Base-by-base conservation (phyloP, 2,329 filamentous ascomycete genomes). In the Myriosclerotinia duriaeana region DNA sequence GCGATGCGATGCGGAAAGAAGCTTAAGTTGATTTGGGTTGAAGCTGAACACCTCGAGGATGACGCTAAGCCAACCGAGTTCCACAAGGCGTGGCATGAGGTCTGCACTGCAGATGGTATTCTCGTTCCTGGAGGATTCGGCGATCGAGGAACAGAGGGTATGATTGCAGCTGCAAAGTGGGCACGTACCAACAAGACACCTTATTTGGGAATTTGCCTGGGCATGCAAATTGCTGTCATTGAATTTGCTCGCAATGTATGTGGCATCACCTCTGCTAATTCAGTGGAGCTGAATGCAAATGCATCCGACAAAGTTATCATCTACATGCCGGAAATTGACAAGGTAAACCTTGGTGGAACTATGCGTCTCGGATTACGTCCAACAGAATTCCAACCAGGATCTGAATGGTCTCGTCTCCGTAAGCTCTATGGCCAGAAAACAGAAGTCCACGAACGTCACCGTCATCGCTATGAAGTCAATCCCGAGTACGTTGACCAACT, bases 391-490 rank as follows among this genome's bases (percentile, higher is more conserved):
- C 90, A 95, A 77, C 53, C 66, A 2, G 66, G 67, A 12, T 66
- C 61, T 5, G 68, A 69, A 74, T 95, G 90, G 91, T 91, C 87
- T 66, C 88, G 88, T 71, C 84, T 96, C 36, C 88, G 92, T 20
- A 84, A 85, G 9, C 80, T 96, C 12, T 96, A 96, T 77, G 89
- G 88, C 4, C 78, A 80, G 2, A 80, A 79, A 1, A 77, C 81
- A 0, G 78, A 79, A 22, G 83, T 90, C 53, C 79, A 84, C 67
- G 93, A 96, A 81, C 86, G 93, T 61, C 93, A 97, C 78, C 87
- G 93, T 68, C 93, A 97, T 79, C 86, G 92, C 48, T 97, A 96
- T 77, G 93, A 97, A 80, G 91, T 96, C 71, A 96, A 96, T 79
- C 92, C 93, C 0, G 84, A 86, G 14, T 89, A 89, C 74, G 86